Percentiles rank a stretch among this genome's conserved stretches.
Evolutionary conservation across 1,284 basidiomycete genomes (phyloP).

Genomic region (Cryptococcus jaspeensis): DNA sequence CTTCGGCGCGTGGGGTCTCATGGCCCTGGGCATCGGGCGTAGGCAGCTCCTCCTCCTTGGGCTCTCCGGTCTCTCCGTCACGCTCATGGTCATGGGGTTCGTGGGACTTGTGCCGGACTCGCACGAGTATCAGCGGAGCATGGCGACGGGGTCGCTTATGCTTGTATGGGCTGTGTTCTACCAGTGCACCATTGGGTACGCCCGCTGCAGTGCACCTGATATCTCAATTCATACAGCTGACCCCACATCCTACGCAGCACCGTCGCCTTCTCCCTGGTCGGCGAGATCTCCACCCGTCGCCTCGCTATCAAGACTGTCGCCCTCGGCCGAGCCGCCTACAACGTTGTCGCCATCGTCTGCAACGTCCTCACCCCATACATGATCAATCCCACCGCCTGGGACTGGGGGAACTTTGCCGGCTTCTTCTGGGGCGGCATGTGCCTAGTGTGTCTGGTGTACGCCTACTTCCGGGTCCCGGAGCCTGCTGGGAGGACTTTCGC

Average conservation of each 20-base stretch:
- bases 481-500: conserved; percentile 51
- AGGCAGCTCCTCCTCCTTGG: conserved; percentile 54
- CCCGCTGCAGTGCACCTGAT: conserved; percentile 21
- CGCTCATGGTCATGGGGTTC: conserved; percentile 55
- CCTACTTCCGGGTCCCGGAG: conserved; percentile 51
- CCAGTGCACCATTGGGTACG: conserved; percentile 48
- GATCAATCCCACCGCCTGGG: conserved; percentile 53
- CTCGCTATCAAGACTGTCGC: conserved; percentile 58
- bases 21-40: conserved; percentile 51
- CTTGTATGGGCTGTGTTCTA: conserved; percentile 52
- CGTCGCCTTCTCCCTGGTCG: conserved; percentile 51
- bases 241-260: conserved; percentile 12
- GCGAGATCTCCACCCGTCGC: conserved; percentile 54
- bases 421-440: conserved; percentile 47
- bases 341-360: conserved; percentile 51
- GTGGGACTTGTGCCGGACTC: conserved; percentile 48
- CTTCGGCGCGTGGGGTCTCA: conserved; percentile 47
- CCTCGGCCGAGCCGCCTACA: conserved; percentile 52
- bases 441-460: conserved; percentile 49
- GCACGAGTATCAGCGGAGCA: conserved; percentile 24
- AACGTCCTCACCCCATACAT: conserved; percentile 52
- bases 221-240: too few species aligned
- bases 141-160: conserved; percentile 53
- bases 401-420: conserved; percentile 50
- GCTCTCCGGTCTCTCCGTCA: conserved; percentile 49